phyloP scores from a whole-genome alignment of 495 filamentous ascomycete species.

The Hypomontagnella submonticulosa region DNA sequence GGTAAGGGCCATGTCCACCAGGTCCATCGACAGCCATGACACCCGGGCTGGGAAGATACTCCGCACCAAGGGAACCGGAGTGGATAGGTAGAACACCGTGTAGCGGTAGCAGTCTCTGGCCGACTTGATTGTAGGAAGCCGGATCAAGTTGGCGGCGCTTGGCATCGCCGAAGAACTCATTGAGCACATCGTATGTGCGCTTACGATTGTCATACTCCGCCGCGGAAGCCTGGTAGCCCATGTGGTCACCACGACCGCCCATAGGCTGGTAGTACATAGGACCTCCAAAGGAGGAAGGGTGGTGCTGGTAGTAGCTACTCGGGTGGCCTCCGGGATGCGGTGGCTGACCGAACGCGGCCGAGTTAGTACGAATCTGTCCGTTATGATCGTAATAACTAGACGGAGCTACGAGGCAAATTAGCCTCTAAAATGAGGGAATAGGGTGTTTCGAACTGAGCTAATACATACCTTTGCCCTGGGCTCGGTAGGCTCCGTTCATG shows the following conservation, averaged over 20 bases:
- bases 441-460: conserved; percentile 25
- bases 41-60: conserved; percentile 68
- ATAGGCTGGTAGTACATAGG: conserved; percentile 76
- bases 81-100: conserved; percentile 74
- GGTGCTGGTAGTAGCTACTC: conserved; percentile 69
- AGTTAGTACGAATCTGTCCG: conserved; percentile 66
- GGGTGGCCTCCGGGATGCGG: conserved; percentile 57
- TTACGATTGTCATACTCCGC: conserved; percentile 74
- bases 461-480: conserved; percentile 66
- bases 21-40: conserved; percentile 63
- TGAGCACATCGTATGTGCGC: conserved; percentile 85
- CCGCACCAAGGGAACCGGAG: conserved; percentile 66
- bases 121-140: conserved; percentile 81
- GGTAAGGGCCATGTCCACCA: conserved; percentile 62
- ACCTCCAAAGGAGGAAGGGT: conserved; percentile 65
- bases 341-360: conserved; percentile 62
- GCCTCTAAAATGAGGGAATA: conserved; percentile 49
- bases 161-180: conserved; percentile 91
- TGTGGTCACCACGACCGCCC: conserved; percentile 59
- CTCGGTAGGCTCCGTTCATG: conserved; percentile 68
- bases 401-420: conserved; percentile 62
- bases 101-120: conserved; percentile 78
- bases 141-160: conserved; percentile 92
- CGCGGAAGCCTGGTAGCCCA: conserved; percentile 61
- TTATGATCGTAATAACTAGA: conserved; percentile 68